Evolutionary conservation across 2,329 filamentous ascomycete genomes (phyloP).

Genomic region (Xylariaceae sp.): DNA sequence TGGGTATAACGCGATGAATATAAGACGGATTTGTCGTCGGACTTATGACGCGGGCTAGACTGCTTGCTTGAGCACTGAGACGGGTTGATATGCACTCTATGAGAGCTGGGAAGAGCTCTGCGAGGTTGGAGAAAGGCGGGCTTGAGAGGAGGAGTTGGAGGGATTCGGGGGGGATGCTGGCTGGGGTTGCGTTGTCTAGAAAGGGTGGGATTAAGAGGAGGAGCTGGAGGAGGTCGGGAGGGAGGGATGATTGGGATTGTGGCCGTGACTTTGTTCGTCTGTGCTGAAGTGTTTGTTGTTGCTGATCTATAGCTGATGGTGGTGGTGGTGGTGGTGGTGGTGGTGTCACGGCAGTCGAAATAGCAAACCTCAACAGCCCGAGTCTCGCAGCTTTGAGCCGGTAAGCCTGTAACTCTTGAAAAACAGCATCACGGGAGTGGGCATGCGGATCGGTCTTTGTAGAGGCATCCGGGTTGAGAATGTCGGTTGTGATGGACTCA

Average conservation of each 20-base stretch:
- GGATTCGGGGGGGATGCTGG: constrained; percentile 33
- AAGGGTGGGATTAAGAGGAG: constrained; percentile 52
- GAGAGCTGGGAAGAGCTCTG: constrained; percentile 45
- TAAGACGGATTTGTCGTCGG: constrained; percentile 51
- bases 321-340: constrained; percentile 6
- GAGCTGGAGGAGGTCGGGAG: constrained; percentile 48
- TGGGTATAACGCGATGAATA: constrained; percentile 54
- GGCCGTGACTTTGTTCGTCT: constrained; percentile 24
- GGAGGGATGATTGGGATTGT: constrained; percentile 23
- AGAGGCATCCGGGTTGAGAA: constrained; percentile 56
- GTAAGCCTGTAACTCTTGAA: constrained; percentile 47
- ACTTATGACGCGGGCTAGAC: constrained; percentile 45
- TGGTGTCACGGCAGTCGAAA: constrained; percentile 41
- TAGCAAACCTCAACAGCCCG: constrained; percentile 48
- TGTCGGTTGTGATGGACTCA: constrained; percentile 46
- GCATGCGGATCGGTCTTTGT: constrained; percentile 49
- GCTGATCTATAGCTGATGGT: constrained; percentile 11
- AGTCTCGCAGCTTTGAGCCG: constrained; percentile 47
- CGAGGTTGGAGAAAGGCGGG: constrained; percentile 47
- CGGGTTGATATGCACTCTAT: constrained; percentile 43
- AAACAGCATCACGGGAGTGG: constrained; percentile 47
- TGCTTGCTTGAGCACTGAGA: constrained; percentile 47
- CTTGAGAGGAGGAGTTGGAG: constrained; percentile 44
- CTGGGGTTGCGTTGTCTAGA: constrained; percentile 35
- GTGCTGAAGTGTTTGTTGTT: constrained; percentile 20